Evolutionary conservation across 176 grass and related monocot species (phyloP).

Genomic region (Paspalum notatum): DNA sequence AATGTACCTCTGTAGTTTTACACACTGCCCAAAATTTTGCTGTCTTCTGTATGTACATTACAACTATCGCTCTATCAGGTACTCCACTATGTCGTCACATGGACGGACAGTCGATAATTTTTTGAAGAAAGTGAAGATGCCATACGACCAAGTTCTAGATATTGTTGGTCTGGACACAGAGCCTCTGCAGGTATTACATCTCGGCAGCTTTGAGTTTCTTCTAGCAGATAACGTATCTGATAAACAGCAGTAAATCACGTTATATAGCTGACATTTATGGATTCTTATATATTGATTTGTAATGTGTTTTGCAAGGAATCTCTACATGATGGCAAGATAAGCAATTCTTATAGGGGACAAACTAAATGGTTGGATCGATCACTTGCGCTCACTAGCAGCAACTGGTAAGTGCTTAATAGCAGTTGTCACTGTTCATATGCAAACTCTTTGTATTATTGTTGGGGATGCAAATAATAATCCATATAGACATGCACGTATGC

Average conservation of each 20-base stretch:
- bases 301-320: constrained; percentile 40
- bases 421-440: not conserved
- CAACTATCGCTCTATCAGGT: constrained; percentile 49
- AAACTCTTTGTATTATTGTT: not conserved
- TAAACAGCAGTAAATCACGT: constrained; percentile 5
- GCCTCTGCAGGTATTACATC: constrained; percentile 60
- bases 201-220: not conserved
- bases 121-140: constrained; percentile 71
- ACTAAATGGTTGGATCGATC: constrained; percentile 50
- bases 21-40: not conserved
- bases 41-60: not conserved
- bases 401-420: constrained; percentile 48
- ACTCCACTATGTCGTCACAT: constrained; percentile 59
- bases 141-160: constrained; percentile 59
- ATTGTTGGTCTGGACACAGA: constrained; percentile 73
- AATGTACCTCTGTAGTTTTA: not conserved
- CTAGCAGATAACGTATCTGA: not conserved
- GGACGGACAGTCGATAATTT: constrained; percentile 58
- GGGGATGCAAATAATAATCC: not conserved
- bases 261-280: not conserved
- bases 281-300: constrained; percentile 12
- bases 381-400: constrained; percentile 16
- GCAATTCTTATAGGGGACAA: constrained; percentile 40
- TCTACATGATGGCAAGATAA: constrained; percentile 42
- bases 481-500: not conserved